Base-by-base conservation (phyloP, 2,329 filamentous ascomycete species). In the Aspergillus luchuensis region DNA sequence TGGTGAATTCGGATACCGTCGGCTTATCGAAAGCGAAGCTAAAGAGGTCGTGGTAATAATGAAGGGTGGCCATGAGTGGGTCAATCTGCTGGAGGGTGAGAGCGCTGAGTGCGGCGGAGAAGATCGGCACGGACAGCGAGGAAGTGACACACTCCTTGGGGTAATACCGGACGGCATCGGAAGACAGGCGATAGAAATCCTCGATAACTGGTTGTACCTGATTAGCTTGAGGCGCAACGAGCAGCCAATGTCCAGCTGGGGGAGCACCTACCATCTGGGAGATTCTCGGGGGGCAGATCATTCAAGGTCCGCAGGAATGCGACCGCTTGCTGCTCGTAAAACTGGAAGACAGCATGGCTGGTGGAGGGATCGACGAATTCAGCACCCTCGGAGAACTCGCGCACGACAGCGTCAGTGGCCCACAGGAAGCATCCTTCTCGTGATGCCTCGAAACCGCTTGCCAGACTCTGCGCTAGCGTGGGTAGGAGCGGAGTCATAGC, bases 401-500 rank as follows among this genome's bases (percentile, higher is more conserved):
- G 90, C 30, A 99, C 85, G 64, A 99, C 96, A 8, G 94, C 92
- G 66, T 93, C 91, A 2, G 94, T 97, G 1, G 95, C 94, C 95
- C 95, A 99, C n/a, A 99, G 83, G 83, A 99, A 99, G 75, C 94
- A 97, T 11, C 95, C 95, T 77, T 99, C 94, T 62, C 89, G 87
- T 10, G 94, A 97, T 17, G 86, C 84, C 58, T 90, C 85, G 74
- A 99, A 99, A 4, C 94, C 93, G 64, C 84, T 85, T 1, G 91
- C 91, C 59, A 99, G 85, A 76, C 94, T 96, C 69, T 94, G 91
- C 17, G 95, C 96, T 78, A 99, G 87, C 19, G 87, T 85, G 1
- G 91, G 90, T 48, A 99, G 84, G 49, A 99, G 80, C 23, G 94
- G 92, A 13, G 90, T 87, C 82, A 96, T 96, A 54, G 90, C 90